These are phyloP conservation scores for Penicillium expansum DNA, from an alignment of 2,329 filamentous ascomycete genomes.

Conservation along the genomic window DNA sequence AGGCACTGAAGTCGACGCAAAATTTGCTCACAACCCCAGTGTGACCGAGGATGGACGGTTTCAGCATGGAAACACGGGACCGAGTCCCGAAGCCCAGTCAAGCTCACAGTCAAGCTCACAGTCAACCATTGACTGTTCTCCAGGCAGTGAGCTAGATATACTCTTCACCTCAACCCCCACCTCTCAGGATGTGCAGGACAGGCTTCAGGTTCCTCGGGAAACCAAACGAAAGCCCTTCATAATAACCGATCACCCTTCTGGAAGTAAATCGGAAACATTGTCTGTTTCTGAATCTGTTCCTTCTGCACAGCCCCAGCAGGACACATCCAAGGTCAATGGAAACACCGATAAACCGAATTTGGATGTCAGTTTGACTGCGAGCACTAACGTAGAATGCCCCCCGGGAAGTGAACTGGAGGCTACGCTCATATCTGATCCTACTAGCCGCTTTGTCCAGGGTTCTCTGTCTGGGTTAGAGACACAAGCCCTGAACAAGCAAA, in stretches of 20 bases:
- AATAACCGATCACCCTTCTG: slow-evolving; percentile 11
- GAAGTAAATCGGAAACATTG: slow-evolving; percentile 10
- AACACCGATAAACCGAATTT: neutral
- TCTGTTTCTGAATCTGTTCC: slow-evolving; percentile 6
- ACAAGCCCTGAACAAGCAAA: neutral
- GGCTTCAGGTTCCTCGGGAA: neutral
- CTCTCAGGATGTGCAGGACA: neutral
- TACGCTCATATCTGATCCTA: slow-evolving; percentile 8
- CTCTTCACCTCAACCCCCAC: slow-evolving; percentile 1
- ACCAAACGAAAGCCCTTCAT: slow-evolving; percentile 7
- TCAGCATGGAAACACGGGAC: neutral
- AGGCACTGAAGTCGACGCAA: slow-evolving; percentile 13
- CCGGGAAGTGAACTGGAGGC: slow-evolving; percentile 18
- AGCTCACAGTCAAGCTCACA: neutral
- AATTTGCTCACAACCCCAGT: slow-evolving; percentile 5
- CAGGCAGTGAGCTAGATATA: slow-evolving; percentile 10
- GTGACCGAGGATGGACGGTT: slow-evolving; percentile 10
- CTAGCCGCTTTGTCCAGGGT: neutral
- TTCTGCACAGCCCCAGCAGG: neutral
- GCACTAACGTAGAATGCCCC: slow-evolving; percentile 10
- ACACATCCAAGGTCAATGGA: neutral
- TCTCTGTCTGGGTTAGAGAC: neutral
- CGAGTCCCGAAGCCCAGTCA: neutral
- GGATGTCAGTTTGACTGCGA: slow-evolving; percentile 1
- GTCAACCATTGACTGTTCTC: slow-evolving; percentile 4